Evolutionary conservation across 805 yeast genomes (phyloP), one percentile per base, ranked within the genome.

Genomic region (Alloascoidea africana): DNA sequence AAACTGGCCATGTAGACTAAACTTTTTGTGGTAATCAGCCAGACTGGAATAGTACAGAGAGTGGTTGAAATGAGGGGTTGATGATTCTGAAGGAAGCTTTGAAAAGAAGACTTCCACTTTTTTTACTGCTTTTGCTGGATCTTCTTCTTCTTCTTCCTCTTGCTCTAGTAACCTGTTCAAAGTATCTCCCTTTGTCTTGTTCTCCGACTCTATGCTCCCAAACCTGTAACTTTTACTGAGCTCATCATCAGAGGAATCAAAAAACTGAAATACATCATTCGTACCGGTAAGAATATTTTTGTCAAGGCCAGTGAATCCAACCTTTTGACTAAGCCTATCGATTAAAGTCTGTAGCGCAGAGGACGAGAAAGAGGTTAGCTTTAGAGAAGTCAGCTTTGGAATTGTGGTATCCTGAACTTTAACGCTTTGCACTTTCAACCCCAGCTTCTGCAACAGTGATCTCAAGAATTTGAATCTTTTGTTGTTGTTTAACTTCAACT

Each of bases 21-120:
- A 36, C 36, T 13, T 14, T 43, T 46, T 19, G 54, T 66, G 56
- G 15, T 51, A 49, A 16, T 51, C 46, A 15, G 51, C 52, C 34
- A 82, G 53, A 17, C 52, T 46, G 5, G 56, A 49, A 52, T 67
- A 80, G 53, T 77, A 91, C 23, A 59, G 49, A 5, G 51, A 45
- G 49, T 78, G 66, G 47, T 80, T 73, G 58, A 89, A 89, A 53
- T 73, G 75, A 0, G 96, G 89, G 0, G 94, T 79, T 8, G 62
- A 49, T 36, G 61, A 63, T 4, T 59, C 41, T 4, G 64, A 65
- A 1, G 94, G 87, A 1, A 60, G 38, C 0, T 48, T 50, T 4
- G 65, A 64, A 13, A 51, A 53, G 38, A 64, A 67, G 3, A 71
- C 60, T 39, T 65, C 63, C 2, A 85, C 49, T 32, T 76, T 72